A percentile compares a stretch with the other conserved stretches of the same genome.
These are phyloP conservation scores for Eutrema japonicum DNA, from an alignment of 345 rosid species.

Conservation along the genomic window DNA sequence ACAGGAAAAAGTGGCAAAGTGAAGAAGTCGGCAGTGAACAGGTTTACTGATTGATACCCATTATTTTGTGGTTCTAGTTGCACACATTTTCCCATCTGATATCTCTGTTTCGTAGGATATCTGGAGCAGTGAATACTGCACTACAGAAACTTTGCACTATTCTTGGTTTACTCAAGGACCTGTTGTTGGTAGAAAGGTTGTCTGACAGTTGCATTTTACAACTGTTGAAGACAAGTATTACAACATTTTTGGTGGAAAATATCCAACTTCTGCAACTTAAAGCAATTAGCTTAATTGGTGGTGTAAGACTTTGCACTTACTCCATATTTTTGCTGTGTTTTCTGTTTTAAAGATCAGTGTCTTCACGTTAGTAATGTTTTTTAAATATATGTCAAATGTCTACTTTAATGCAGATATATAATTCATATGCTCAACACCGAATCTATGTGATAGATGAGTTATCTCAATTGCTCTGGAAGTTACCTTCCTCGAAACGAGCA, in stretches of 20 bases:
- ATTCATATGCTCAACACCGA: slow-evolving; percentile 84
- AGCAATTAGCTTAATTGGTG: slow-evolving; percentile 80
- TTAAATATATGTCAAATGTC: slow-evolving; percentile 22
- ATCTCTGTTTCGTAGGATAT: slow-evolving; percentile 66
- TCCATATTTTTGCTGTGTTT: slow-evolving; percentile 6
- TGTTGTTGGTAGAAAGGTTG: slow-evolving; percentile 80
- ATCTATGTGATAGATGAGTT: slow-evolving; percentile 84
- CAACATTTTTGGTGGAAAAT: slow-evolving; percentile 94
- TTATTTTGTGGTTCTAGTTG: slow-evolving; percentile 26
- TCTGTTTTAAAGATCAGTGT: slow-evolving; percentile 7
- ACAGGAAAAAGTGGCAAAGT: slow-evolving; percentile 65
- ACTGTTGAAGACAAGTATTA: slow-evolving; percentile 80
- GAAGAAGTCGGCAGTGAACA: slow-evolving; percentile 76
- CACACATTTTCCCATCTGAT: slow-evolving; percentile 18
- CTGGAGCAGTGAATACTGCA: slow-evolving; percentile 73
- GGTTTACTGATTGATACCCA: slow-evolving; percentile 55
- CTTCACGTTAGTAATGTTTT: slow-evolving; percentile 16
- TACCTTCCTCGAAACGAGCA: slow-evolving; percentile 82
- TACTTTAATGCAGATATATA: slow-evolving; percentile 72
- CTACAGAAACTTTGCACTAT: slow-evolving; percentile 94
- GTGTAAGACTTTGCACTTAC: slow-evolving; percentile 57
- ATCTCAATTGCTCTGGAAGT: slow-evolving; percentile 85
- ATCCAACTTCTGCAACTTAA: slow-evolving; percentile 95
- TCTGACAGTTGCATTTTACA: slow-evolving; percentile 98
- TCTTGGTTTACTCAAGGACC: slow-evolving; percentile 89